Conservation (phyloP, 2,329 filamentous ascomycete genomes). For the Aspergillus hiratsukae region DNA sequence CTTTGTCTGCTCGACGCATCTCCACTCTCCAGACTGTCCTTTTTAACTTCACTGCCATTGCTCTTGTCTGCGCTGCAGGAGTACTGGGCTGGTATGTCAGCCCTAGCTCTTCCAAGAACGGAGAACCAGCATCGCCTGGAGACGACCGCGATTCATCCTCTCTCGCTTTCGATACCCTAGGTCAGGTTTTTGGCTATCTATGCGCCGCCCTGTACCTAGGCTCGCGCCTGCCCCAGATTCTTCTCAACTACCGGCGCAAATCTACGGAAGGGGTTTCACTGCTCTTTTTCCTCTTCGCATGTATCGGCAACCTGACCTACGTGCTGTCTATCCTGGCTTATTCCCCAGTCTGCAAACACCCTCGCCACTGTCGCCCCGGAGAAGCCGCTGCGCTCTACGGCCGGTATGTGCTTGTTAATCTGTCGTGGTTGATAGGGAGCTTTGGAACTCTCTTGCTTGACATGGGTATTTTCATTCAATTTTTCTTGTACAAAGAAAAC, state of each 20-base stretch:
- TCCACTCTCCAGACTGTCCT: conserved; percentile 48
- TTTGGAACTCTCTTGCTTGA: conserved; percentile 83
- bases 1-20: conserved; percentile 23
- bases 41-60: conserved; percentile 70
- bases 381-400: conserved; percentile 67
- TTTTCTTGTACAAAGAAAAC: conserved; percentile 69
- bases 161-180: conserved; percentile 67
- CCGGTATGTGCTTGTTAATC: conserved; percentile 80
- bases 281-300: conserved; percentile 95
- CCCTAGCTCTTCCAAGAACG: conserved; percentile 37
- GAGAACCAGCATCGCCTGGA: conserved; percentile 31
- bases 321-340: conserved; percentile 89
- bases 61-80: conserved; percentile 80
- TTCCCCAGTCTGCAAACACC: conserved; percentile 65
- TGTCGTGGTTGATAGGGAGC: conserved; percentile 86
- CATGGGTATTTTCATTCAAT: conserved; percentile 82
- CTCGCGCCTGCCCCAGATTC: conserved; percentile 80
- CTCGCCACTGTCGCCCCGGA: conserved; percentile 54
- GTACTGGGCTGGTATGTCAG: conserved; percentile 81
- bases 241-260: conserved; percentile 89
- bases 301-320: conserved; percentile 89
- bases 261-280: conserved; percentile 90
- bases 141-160: conserved; percentile 21
- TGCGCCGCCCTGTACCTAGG: conserved; percentile 87
- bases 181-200: conserved; percentile 90